Evolutionary conservation across 257 asterid species (phyloP), one percentile per base, ranked within the genome.

Genomic region (Nicotiana tomentosiformis): DNA sequence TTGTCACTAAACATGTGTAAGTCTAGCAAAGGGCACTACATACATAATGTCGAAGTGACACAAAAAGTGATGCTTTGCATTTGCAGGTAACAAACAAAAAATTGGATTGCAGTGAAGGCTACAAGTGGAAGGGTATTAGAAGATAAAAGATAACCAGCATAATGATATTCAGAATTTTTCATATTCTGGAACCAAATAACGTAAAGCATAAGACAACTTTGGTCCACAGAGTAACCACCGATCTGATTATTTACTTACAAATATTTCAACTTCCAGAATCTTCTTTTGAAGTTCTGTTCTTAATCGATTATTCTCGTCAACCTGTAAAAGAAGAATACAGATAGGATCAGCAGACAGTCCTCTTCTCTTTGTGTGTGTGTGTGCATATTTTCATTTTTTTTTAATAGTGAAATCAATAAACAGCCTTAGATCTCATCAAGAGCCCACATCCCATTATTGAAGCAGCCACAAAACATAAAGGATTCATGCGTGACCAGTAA

Each of bases 301-400:
- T 88, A 96, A 88, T 61, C 92, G 95, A 67, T 88, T 89, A 86
- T 93, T 96, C 91, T 96, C 99, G 85, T 91, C 99, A 82, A 94
- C 98, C 99, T 95, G 90, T 84, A 23, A 86, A 81, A 64, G 64
- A 72, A 64, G 32, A 64, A 77, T 49, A 60, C 74, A 61, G 20
- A 32, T 20, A 51, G 53, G 43, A 46, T 77, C 29, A 77, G 76
- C 16, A 16, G 37, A 17, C 51, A 23, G 56, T 57, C 55, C 17
- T 17, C 57, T 46, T 70, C 16, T 35, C 23, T 66, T 58, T 77
- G 3, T 43, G 10, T 8, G 49, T 5, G 7, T 39, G 3, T 60
- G 35, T 37, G 68, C 70, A 56, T 74, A 83, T 82, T 77, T 70
- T 62, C 18, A 43, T 77, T 46, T 69, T 46, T 69, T 62, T 60